Evolutionary conservation across 2,329 filamentous ascomycete genomes (phyloP), one percentile per base, ranked within the genome.

Genomic region (Aspergillus transmontanensis): DNA sequence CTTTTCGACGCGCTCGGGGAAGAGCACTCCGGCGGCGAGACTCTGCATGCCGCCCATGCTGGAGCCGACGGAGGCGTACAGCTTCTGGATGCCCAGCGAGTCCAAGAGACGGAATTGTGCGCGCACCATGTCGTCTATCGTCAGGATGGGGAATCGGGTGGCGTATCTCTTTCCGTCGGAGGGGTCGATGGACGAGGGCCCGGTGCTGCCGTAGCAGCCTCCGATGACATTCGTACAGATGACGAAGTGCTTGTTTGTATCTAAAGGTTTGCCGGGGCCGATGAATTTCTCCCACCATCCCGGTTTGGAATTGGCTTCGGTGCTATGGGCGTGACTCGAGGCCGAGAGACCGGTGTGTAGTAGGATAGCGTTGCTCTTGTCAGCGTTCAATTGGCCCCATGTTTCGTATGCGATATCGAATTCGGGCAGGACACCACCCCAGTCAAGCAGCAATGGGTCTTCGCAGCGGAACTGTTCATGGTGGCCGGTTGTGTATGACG

Each of bases 231-330:
- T 99, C 11, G 95, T 98, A 81, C 95, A 99, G 65, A 99, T 92
- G 64, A 99, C 82, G 74, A 93, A 92, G 82, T 96, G 96, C 75
- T 93, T 94, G 78, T 94, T 82, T 1, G 95, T 99, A 77, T 99
- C 93, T 11, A 99, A 81, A 12, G 93, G 91, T 23, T 86, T 85
- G 0, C 91, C 93, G 0, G 94, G 91, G 0, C 95, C 95, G 73
- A 99, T 98, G 76, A 99, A 99, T 78, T 91, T 94, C 80, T 99
- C 95, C 95, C 95, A 99, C 95, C 95, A 99, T 4, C 95, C 95
- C 0, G 93, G 90, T 76, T 94, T 91, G 0, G 92, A 86, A 76
- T 99, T 99, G 11, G 84, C 82, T 58, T 87, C 84, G n/a, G 94
- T 98, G 62, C 93, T 97, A 74, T 94, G 94, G 2, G 95, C 95